phyloP scores from a whole-genome alignment of 2,329 filamentous ascomycete genomes.

The Colletotrichum agaves region DNA sequence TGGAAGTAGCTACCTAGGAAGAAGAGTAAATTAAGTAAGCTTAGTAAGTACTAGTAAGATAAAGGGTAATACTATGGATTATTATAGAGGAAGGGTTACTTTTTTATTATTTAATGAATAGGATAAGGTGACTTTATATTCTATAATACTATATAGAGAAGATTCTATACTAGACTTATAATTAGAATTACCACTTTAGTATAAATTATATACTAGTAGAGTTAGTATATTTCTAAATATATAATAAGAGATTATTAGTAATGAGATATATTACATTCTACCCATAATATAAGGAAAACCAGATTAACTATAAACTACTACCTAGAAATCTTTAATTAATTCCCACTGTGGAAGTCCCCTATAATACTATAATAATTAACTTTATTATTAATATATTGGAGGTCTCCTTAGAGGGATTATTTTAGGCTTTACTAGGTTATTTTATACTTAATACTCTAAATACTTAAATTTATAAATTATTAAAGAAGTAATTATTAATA shows the following conservation, averaged over 20 bases:
- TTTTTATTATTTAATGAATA: not conserved
- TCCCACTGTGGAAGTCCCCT: too few species aligned
- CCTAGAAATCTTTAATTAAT: too few species aligned
- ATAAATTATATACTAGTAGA: too few species aligned
- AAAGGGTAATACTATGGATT: not conserved
- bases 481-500: not conserved
- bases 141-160: not conserved
- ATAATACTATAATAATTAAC: not conserved
- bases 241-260: too few species aligned
- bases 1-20: too few species aligned
- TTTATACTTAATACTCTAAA: too few species aligned
- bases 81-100: not conserved
- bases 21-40: not conserved
- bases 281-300: too few species aligned
- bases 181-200: not conserved
- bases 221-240: too few species aligned
- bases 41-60: not conserved
- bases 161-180: not conserved
- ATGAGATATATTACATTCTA: too few species aligned
- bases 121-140: not conserved
- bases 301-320: too few species aligned
- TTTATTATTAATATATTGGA: not conserved
- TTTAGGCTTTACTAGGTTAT: too few species aligned
- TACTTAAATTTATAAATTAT: not conserved
- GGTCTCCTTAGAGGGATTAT: not conserved